Evolutionary conservation across 192 early-diverging fungal species (phyloP).

Genomic region (Podila epicladia): DNA sequence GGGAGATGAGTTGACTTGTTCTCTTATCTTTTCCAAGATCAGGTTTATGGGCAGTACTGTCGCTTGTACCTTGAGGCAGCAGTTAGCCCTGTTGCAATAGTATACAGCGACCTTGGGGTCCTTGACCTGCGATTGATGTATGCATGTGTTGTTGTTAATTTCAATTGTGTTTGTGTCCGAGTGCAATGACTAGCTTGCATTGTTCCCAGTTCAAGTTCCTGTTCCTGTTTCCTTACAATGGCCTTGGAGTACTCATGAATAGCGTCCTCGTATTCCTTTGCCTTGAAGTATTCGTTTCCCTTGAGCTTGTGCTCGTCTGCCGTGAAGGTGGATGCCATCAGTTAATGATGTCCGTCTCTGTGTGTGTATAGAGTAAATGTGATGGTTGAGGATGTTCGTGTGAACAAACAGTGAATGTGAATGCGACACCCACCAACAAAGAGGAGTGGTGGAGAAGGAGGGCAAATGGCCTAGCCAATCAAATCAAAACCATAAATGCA

Average conservation of each 20-base stretch:
- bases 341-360: not conserved
- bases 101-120: slow-evolving; percentile 70
- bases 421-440: too few species aligned
- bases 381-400: not conserved
- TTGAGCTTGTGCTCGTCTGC: slow-evolving; percentile 65
- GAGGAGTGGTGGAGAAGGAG: too few species aligned
- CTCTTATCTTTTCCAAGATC: not conserved
- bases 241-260: slow-evolving; percentile 80
- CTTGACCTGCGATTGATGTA: slow-evolving; percentile 57
- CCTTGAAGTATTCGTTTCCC: slow-evolving; percentile 71
- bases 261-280: slow-evolving; percentile 68
- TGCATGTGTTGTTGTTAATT: not conserved
- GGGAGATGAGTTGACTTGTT: not conserved
- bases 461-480: too few species aligned
- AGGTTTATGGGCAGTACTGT: not conserved
- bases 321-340: slow-evolving; percentile 22
- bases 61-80: slow-evolving; percentile 64
- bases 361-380: not conserved
- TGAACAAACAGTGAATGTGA: not conserved
- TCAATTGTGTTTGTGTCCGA: not conserved
- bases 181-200: not conserved
- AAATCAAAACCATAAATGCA: too few species aligned
- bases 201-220: too few species aligned
- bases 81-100: slow-evolving; percentile 87
- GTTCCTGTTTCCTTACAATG: slow-evolving; percentile 58